These are phyloP conservation scores for Endotrypanum monterogeii DNA, from an alignment of 208 protist genomes.

Conservation along the genomic window DNA sequence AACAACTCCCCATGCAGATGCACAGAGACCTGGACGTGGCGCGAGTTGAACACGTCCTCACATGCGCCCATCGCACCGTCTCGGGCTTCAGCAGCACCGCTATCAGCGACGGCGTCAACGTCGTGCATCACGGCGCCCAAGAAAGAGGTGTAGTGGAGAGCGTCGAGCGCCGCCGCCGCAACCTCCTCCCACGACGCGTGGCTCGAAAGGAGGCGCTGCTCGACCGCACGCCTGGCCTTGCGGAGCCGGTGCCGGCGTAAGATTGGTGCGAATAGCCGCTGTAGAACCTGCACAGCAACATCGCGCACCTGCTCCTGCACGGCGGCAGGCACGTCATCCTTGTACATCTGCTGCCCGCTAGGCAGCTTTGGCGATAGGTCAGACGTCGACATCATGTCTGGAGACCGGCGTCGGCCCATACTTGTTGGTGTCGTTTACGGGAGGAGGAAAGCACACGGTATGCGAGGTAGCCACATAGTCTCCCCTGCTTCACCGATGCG, in stretches of 20 bases:
- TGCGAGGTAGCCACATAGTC: not conserved
- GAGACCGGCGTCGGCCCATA: not conserved
- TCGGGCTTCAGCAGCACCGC: not conserved
- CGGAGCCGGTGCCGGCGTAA: constrained; percentile 26
- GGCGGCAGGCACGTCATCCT: constrained; percentile 21
- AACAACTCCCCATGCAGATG: constrained; percentile 59
- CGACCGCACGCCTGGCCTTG: constrained; percentile 25
- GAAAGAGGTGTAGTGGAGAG: constrained; percentile 42
- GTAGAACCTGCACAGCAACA: constrained; percentile 50
- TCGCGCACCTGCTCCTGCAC: constrained; percentile 48
- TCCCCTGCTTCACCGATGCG: not conserved
- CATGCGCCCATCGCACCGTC: constrained; percentile 4
- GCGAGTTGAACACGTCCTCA: constrained; percentile 11
- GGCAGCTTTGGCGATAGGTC: constrained; percentile 28
- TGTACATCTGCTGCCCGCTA: constrained; percentile 37
- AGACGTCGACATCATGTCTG: constrained; percentile 2
- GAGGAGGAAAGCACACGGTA: not conserved
- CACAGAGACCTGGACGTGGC: constrained; percentile 14
- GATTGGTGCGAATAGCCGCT: constrained; percentile 48
- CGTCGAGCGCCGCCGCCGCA: constrained; percentile 25
- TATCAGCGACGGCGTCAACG: not conserved
- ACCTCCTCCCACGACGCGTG: constrained; percentile 18
- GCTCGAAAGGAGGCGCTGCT: constrained; percentile 17
- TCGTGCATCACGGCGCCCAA: constrained; percentile 34
- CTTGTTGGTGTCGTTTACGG: not conserved